Evolutionary conservation across 306 rosid species (phyloP).

Genomic region (Cucumis hystrix): DNA sequence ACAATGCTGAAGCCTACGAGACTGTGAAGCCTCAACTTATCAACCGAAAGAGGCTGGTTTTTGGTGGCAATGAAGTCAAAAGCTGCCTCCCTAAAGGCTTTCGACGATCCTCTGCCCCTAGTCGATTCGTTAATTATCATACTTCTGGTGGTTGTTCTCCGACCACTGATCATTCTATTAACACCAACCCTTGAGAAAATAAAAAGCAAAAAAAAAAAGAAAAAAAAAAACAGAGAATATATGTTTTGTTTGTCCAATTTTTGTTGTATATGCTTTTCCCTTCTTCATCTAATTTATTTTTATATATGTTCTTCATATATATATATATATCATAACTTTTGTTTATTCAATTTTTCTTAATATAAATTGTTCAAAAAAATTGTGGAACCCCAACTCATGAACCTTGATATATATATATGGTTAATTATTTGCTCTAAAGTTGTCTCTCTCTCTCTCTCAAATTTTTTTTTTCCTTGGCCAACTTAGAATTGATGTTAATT

Average conservation of each 20-base stretch:
- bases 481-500: not conserved
- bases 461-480: not conserved
- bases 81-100: slow-evolving; percentile 13
- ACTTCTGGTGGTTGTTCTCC: slow-evolving; percentile 2
- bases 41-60: not conserved
- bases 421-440: not conserved
- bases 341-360: no score
- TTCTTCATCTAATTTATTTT: not conserved
- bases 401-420: not conserved
- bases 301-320: not conserved
- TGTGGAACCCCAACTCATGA: not conserved
- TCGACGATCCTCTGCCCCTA: slow-evolving; percentile 3
- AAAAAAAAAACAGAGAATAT: no score
- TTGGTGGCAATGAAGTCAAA: not conserved
- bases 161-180: not conserved
- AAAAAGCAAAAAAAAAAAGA: no score
- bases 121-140: slow-evolving; percentile 5
- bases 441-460: not conserved
- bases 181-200: not conserved
- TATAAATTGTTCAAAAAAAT: not conserved
- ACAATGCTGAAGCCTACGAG: not conserved
- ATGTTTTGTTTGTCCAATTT: not conserved
- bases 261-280: not conserved
- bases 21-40: not conserved
- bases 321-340: no score